Evolutionary conservation across 352 stramenopile genomes (phyloP).

Genomic region (Globisporangium emineosum): DNA sequence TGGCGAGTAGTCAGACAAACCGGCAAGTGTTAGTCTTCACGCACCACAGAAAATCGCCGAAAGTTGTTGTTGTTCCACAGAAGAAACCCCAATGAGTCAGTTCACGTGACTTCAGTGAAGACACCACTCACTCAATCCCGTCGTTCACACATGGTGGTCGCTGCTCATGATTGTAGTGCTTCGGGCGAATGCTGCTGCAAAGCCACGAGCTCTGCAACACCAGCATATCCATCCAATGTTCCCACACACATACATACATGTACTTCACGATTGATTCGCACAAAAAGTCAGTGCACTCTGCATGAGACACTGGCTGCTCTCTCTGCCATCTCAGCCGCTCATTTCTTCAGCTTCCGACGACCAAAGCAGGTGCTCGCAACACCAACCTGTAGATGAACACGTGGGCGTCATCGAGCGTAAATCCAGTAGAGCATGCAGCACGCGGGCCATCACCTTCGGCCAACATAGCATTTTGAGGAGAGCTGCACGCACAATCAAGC

Average conservation of each 20-base stretch:
- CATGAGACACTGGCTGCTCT: not conserved
- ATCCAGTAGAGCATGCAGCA: not conserved
- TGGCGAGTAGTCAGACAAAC: not conserved
- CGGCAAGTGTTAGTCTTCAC: not conserved
- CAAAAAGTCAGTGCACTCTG: not conserved
- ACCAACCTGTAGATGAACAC: slow-evolving; percentile 2
- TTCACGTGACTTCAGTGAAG: not conserved
- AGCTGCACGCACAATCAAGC: not conserved
- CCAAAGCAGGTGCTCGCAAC: not conserved
- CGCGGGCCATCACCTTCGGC: not conserved
- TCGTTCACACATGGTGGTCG: no score
- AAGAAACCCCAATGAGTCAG: not conserved
- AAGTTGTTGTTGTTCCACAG: not conserved
- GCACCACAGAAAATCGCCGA: not conserved
- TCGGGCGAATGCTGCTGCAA: not conserved
- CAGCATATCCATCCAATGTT: not conserved
- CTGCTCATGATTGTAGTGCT: no score
- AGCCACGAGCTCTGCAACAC: not conserved
- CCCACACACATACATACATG: not conserved
- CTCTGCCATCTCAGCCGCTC: not conserved
- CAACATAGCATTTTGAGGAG: not conserved
- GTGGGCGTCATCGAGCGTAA: not conserved
- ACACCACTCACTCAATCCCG: not conserved
- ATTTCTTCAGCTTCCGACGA: not conserved
- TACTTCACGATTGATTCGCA: not conserved